These are phyloP conservation scores for Paecilomyces niveus DNA, from an alignment of 2,329 filamentous ascomycete species.

Conservation along the genomic window DNA sequence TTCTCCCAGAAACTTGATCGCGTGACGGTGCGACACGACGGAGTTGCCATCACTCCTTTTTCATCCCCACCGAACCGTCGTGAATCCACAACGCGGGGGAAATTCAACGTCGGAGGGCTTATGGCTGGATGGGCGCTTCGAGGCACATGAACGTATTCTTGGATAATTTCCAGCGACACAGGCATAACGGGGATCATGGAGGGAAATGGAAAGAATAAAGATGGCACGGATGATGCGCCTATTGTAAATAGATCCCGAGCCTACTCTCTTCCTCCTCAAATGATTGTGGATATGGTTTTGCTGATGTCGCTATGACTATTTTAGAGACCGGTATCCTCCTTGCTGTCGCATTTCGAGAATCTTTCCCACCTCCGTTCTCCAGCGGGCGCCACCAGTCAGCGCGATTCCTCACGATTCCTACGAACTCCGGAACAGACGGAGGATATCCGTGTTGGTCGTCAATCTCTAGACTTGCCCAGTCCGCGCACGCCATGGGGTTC, in stretches of 20 bases:
- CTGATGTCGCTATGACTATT: conserved; percentile 6
- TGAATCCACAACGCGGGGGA: not conserved
- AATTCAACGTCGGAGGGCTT: not conserved
- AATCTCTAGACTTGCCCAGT: conserved; percentile 38
- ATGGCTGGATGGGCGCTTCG: not conserved
- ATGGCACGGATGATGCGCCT: conserved; percentile 28
- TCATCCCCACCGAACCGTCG: not conserved
- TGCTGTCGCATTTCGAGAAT: conserved; percentile 43
- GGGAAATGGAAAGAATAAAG: conserved; percentile 23
- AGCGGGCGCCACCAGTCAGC: conserved; percentile 17
- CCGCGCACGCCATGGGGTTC: conserved; percentile 31
- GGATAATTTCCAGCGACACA: conserved; percentile 14
- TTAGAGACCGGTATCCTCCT: conserved; percentile 42
- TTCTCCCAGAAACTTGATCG: not conserved
- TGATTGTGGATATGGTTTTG: conserved; percentile 1
- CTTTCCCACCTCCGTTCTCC: conserved; percentile 31
- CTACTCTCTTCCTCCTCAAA: conserved; percentile 7
- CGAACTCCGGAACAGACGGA: conserved; percentile 25
- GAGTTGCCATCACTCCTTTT: not conserved
- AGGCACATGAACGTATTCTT: conserved; percentile 23
- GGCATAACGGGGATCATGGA: conserved; percentile 27
- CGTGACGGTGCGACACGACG: not conserved
- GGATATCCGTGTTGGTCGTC: conserved; percentile 23
- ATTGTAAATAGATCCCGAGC: conserved; percentile 23
- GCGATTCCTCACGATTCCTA: conserved; percentile 21